Evolutionary conservation across 2,329 filamentous ascomycete species (phyloP).

Genomic region (Microdochium nivale): DNA sequence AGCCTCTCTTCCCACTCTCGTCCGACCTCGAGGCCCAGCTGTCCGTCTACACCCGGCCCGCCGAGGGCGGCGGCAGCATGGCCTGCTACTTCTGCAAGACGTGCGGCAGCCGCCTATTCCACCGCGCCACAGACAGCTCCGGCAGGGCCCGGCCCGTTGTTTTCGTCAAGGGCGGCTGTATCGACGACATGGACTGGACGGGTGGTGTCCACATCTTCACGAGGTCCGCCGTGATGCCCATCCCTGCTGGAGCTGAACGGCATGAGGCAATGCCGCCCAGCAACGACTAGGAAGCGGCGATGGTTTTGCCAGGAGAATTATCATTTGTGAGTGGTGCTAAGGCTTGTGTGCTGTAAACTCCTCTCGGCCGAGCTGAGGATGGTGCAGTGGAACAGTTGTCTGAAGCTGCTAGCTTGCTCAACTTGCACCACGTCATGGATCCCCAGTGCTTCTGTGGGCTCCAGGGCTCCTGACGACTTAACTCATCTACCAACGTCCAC

Average conservation of each 20-base stretch:
- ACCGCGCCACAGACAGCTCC: slow-evolving; percentile 28
- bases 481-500: background rate
- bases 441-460: background rate
- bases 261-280: slow-evolving; percentile 14
- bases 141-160: slow-evolving; percentile 26
- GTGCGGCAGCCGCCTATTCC: slow-evolving; percentile 38
- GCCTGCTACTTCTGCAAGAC: slow-evolving; percentile 26
- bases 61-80: slow-evolving; percentile 29
- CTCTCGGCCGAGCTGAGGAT: too few relatives aligned
- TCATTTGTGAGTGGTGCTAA: too few relatives aligned
- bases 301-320: too few relatives aligned
- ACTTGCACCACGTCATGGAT: background rate
- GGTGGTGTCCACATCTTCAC: slow-evolving; percentile 35
- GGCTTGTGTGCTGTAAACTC: too few relatives aligned
- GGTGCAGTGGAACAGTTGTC: background rate
- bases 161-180: slow-evolving; percentile 36
- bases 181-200: slow-evolving; percentile 31
- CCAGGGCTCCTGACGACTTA: background rate
- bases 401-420: background rate
- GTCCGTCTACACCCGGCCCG: slow-evolving; percentile 26
- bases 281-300: slow-evolving; percentile 3
- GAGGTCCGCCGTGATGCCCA: slow-evolving; percentile 31
- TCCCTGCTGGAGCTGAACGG: slow-evolving; percentile 21
- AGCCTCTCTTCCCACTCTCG: slow-evolving; percentile 29
- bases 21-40: slow-evolving; percentile 21